phyloP scores from a whole-genome alignment of 441 rosid species.

The Melastoma candidum region DNA sequence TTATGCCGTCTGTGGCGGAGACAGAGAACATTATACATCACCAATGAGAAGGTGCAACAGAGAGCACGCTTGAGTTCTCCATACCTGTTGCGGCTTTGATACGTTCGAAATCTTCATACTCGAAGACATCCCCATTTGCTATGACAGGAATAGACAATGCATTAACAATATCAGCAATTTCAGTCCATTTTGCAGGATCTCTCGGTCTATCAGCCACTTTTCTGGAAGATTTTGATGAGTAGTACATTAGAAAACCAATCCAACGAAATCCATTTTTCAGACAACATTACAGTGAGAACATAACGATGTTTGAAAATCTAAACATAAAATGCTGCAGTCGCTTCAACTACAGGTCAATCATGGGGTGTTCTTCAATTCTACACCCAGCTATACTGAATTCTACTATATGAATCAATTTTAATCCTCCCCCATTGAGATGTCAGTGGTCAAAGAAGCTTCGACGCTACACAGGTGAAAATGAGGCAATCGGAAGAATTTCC shows the following conservation, averaged over 20 bases:
- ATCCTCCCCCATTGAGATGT: too few relatives aligned
- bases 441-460: too few relatives aligned
- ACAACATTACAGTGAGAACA: conserved; percentile 1
- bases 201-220: conserved; percentile 77
- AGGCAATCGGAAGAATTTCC: too few relatives aligned
- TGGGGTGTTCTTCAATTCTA: too few relatives aligned
- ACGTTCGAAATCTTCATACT: conserved; percentile 52
- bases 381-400: too few relatives aligned
- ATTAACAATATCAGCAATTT: conserved; percentile 69
- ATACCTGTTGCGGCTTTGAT: conserved; percentile 71
- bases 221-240: conserved; percentile 32
- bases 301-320: too few relatives aligned
- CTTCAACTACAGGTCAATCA: too few relatives aligned
- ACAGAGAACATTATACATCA: neutral
- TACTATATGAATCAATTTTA: too few relatives aligned
- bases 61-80: neutral
- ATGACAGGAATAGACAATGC: conserved; percentile 81
- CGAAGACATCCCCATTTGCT: conserved; percentile 91
- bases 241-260: conserved; percentile 4
- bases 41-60: neutral
- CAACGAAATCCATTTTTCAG: neutral
- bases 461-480: too few relatives aligned
- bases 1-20: too few relatives aligned
- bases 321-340: too few relatives aligned
- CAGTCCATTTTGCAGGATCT: conserved; percentile 92